Evolutionary conservation across 2,329 filamentous ascomycete genomes (phyloP).

Genomic region (Aspergillus pseudoterreus): DNA sequence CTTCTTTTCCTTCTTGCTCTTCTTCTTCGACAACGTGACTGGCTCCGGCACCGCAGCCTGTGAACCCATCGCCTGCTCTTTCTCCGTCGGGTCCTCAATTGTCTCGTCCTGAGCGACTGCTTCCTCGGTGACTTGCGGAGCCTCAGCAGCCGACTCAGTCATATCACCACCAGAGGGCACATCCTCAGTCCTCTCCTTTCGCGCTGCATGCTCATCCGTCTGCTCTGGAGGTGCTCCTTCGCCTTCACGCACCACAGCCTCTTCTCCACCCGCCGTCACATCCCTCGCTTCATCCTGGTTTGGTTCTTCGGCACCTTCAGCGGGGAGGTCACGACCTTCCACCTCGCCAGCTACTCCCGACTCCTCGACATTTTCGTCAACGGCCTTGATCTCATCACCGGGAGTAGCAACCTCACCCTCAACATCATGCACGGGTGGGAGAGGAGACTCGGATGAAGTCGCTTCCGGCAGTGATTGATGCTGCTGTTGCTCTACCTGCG

Average conservation of each 20-base stretch:
- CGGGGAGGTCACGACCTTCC: background rate
- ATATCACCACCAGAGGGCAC: background rate
- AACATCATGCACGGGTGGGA: conserved; percentile 28
- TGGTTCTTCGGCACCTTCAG: background rate
- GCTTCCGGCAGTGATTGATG: conserved; percentile 12
- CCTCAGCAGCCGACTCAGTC: background rate
- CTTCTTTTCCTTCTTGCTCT: conserved; percentile 26
- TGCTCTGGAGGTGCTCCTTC: background rate
- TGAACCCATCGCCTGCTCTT: background rate
- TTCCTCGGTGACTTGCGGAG: background rate
- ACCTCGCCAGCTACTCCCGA: conserved; percentile 4
- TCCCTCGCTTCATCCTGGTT: background rate
- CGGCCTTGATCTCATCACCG: conserved; percentile 6
- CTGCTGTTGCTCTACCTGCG: conserved; percentile 40
- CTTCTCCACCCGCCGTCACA: background rate
- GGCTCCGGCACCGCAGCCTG: background rate
- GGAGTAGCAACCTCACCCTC: conserved; percentile 11
- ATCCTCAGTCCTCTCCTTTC: background rate
- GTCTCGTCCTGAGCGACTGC: background rate
- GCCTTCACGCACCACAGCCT: no score
- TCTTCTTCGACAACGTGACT: background rate
- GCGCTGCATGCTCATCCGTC: background rate
- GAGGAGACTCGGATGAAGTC: conserved; percentile 30
- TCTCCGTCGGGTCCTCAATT: background rate
- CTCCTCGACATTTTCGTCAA: conserved; percentile 6